Percentiles rank a stretch among this genome's conserved stretches.
Conservation (phyloP, 768 basidiomycete species). For the Hygrocybe punicea region DNA sequence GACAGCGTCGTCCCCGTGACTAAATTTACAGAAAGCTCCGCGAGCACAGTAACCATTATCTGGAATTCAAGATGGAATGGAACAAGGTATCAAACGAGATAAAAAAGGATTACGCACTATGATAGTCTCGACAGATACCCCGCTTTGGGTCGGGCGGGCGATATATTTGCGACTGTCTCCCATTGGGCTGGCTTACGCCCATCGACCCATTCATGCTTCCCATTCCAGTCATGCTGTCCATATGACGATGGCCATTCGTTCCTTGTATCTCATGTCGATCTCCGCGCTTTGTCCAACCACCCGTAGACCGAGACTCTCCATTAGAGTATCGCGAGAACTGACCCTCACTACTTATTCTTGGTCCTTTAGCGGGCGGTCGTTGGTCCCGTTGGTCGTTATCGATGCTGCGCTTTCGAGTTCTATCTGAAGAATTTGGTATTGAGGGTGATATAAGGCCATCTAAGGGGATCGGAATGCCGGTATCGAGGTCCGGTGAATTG, state of each 20-base stretch:
- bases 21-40: constrained; percentile 86
- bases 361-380: constrained; percentile 64
- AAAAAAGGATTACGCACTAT: constrained; percentile 55
- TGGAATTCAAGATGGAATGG: constrained; percentile 30
- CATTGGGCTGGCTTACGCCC: constrained; percentile 37
- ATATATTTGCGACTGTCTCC: constrained; percentile 56
- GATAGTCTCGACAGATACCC: constrained; percentile 87
- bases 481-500: constrained; percentile 43
- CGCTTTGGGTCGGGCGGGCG: constrained; percentile 69
- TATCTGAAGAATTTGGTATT: constrained; percentile 44
- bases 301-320: constrained; percentile 39
- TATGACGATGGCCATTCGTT: constrained; percentile 30
- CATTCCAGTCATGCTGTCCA: constrained; percentile 28
- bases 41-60: constrained; percentile 90
- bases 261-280: constrained; percentile 28
- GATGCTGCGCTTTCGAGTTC: constrained; percentile 62
- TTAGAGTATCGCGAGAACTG: constrained; percentile 62
- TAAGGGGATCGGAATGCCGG: constrained; percentile 77
- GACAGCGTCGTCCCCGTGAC: constrained; percentile 87
- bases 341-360: constrained; percentile 61
- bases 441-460: constrained; percentile 55
- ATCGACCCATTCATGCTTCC: constrained; percentile 31
- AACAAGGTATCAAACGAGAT: not conserved
- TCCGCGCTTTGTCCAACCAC: constrained; percentile 43
- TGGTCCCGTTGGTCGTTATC: constrained; percentile 61